Conservation (phyloP, 1,284 basidiomycete species). For the Sanghuangporus sanghuang region DNA sequence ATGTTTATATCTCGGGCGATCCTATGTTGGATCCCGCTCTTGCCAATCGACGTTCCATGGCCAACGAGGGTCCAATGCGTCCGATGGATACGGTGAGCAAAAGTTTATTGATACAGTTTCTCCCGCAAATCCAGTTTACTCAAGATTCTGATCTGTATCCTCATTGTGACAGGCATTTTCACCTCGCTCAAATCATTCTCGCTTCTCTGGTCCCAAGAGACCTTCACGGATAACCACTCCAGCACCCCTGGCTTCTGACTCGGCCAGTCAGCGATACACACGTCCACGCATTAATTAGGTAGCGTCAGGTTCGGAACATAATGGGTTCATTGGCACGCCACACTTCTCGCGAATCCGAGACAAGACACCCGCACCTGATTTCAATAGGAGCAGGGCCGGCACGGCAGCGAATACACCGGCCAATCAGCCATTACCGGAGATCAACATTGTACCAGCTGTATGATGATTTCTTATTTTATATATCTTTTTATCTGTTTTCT, state of each 20-base stretch:
- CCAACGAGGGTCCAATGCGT: neutral
- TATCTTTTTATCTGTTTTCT: neutral
- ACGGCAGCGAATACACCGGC: neutral
- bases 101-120: neutral
- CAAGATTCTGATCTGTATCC: neutral
- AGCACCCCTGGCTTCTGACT: slow-evolving; percentile 4
- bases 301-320: slow-evolving; percentile 6
- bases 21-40: neutral
- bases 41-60: neutral
- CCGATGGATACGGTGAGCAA: slow-evolving; percentile 2
- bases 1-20: neutral
- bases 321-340: neutral
- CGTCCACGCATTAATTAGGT: slow-evolving; percentile 14
- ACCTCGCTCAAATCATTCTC: slow-evolving; percentile 6
- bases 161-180: neutral
- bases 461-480: slow-evolving; percentile 12
- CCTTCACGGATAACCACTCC: slow-evolving; percentile 12
- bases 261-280: slow-evolving; percentile 4
- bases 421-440: slow-evolving; percentile 10
- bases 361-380: neutral
- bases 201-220: slow-evolving; percentile 2
- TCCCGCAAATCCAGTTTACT: neutral
- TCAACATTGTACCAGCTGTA: slow-evolving; percentile 18
- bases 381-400: slow-evolving; percentile 6
- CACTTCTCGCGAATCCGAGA: neutral